Percentiles rank a stretch among this genome's conserved stretches.
Conservation (phyloP, 192 early-diverging fungal species). For the Obelidium mucronatum region DNA sequence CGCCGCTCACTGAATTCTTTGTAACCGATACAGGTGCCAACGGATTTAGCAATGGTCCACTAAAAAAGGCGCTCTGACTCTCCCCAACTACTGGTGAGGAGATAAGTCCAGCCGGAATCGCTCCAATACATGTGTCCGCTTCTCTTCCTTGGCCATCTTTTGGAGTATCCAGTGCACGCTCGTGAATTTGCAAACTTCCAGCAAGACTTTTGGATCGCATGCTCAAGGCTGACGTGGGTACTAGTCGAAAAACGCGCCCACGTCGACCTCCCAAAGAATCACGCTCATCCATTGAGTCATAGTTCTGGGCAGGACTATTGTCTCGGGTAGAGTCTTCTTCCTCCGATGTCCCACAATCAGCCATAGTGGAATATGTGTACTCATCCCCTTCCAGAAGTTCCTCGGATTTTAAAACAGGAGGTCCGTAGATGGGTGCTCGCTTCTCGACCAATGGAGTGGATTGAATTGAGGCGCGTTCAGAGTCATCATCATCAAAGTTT, state of each 20-base stretch:
- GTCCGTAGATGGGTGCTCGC: too few species aligned
- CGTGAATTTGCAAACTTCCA: neutral
- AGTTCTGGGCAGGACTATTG: neutral
- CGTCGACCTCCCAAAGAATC: slow-evolving; percentile 24
- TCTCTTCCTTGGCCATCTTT: too few species aligned
- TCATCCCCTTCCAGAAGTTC: neutral
- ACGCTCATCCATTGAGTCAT: slow-evolving; percentile 25
- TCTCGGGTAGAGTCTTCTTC: neutral
- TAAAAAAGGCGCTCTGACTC: neutral
- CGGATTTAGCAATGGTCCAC: too few species aligned
- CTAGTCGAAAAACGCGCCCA: slow-evolving; percentile 4
- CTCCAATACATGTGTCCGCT: too few species aligned
- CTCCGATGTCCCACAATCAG: neutral
- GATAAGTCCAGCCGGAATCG: too few species aligned
- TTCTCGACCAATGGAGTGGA: too few species aligned
- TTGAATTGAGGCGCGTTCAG: too few species aligned
- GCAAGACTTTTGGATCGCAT: neutral
- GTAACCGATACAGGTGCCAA: too few species aligned
- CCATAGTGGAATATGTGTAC: neutral
- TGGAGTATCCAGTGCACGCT: neutral
- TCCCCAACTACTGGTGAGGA: neutral
- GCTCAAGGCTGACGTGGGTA: neutral
- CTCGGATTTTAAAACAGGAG: too few species aligned
- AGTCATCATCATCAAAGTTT: too few species aligned
- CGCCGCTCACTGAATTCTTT: too few species aligned